A percentile compares a stretch with the other conserved stretches of the same genome.
phyloP scores from a whole-genome alignment of 805 yeast species.

The Candida anglica region DNA sequence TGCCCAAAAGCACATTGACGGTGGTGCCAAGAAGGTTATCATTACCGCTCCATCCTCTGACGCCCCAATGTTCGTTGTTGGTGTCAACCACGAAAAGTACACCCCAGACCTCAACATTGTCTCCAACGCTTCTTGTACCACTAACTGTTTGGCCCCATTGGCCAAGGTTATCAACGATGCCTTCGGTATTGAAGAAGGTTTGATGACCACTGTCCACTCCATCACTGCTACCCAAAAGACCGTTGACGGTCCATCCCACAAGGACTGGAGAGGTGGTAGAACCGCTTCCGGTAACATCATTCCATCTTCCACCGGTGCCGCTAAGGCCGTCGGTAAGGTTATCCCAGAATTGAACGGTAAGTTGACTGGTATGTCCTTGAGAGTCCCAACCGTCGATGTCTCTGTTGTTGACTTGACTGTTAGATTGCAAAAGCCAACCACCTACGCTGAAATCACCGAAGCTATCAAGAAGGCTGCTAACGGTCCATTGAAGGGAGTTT shows the following conservation, averaged over 20 bases:
- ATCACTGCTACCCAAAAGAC: slow-evolving; percentile 96
- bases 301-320: slow-evolving; percentile 96
- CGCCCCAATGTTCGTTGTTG: slow-evolving; percentile 93
- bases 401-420: slow-evolving; percentile 92
- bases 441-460: slow-evolving; percentile 79
- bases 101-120: slow-evolving; percentile 70
- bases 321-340: slow-evolving; percentile 96
- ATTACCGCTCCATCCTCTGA: slow-evolving; percentile 93
- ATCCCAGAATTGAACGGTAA: slow-evolving; percentile 88
- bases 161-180: slow-evolving; percentile 85
- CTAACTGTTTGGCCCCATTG: slow-evolving; percentile 93
- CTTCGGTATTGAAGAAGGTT: slow-evolving; percentile 86
- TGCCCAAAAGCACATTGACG: slow-evolving; percentile 79
- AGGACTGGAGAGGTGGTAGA: slow-evolving; percentile 99
- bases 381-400: slow-evolving; percentile 92
- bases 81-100: slow-evolving; percentile 83
- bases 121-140: slow-evolving; percentile 94
- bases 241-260: slow-evolving; percentile 95
- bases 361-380: slow-evolving; percentile 89
- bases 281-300: slow-evolving; percentile 94
- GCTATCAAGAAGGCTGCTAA: slow-evolving; percentile 74
- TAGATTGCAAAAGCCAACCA: slow-evolving; percentile 69
- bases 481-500: slow-evolving; percentile 72
- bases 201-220: slow-evolving; percentile 96
- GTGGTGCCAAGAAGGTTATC: slow-evolving; percentile 92